phyloP scores from a whole-genome alignment of 2,329 filamentous ascomycete genomes.

The Aspergillus sp. region DNA sequence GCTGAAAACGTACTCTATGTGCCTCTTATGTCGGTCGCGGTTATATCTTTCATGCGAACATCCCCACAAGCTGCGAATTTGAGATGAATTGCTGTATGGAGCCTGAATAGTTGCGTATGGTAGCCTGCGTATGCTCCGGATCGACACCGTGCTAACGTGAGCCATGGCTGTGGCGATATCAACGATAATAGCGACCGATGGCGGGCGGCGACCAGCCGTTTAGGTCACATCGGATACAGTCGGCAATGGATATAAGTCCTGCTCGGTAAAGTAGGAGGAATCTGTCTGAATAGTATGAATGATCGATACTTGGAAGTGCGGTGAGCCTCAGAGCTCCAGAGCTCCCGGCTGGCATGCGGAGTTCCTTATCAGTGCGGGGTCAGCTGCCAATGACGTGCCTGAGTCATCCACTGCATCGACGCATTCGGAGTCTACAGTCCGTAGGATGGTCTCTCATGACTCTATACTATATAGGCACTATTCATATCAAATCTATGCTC shows the following conservation, averaged over 20 bases:
- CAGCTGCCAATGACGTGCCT: background rate
- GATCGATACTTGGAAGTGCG: background rate
- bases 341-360: background rate
- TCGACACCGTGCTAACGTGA: background rate
- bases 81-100: background rate
- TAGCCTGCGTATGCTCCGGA: background rate
- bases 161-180: background rate
- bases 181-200: background rate
- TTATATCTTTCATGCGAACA: slow-evolving; percentile 3
- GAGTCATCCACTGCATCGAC: background rate
- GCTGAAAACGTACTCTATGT: background rate
- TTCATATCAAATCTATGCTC: background rate
- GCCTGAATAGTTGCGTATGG: background rate
- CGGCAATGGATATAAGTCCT: background rate
- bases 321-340: background rate
- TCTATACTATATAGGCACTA: background rate
- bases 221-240: background rate
- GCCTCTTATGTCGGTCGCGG: background rate
- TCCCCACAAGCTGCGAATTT: slow-evolving; percentile 13
- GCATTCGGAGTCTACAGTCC: background rate
- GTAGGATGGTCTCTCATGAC: background rate
- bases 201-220: background rate
- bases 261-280: background rate
- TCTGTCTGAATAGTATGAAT: background rate
- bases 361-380: slow-evolving; percentile 7